Percentiles rank a stretch among this genome's conserved stretches.
These are phyloP conservation scores for Auricularia sp. DNA, from an alignment of 768 basidiomycete genomes.

Conservation along the genomic window DNA sequence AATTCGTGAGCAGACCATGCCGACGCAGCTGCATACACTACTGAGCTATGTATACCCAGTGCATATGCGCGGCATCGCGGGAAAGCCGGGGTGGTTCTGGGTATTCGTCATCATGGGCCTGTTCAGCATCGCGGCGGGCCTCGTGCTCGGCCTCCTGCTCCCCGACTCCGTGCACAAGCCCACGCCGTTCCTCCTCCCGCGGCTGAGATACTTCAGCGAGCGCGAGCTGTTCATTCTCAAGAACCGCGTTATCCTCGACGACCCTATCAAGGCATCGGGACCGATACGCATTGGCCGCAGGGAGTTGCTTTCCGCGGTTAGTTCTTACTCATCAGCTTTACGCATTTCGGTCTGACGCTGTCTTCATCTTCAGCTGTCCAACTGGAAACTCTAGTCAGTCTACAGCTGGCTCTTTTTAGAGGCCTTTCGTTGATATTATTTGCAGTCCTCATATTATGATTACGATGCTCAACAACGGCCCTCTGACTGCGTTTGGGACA, in stretches of 20 bases:
- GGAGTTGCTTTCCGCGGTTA: not conserved
- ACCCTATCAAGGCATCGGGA: not conserved
- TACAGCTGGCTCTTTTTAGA: not conserved
- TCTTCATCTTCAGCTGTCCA: not conserved
- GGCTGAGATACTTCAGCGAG: not conserved
- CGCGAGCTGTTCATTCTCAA: not conserved
- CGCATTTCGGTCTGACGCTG: too few relatives aligned
- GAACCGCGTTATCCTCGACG: not conserved
- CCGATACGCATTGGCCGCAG: not conserved
- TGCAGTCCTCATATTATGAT: not conserved
- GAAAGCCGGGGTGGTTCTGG: not conserved
- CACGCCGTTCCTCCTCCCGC: not conserved
- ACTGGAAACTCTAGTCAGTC: not conserved
- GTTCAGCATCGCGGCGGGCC: not conserved
- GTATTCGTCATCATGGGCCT: not conserved
- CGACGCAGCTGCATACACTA: not conserved
- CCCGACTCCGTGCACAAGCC: slow-evolving; percentile 2
- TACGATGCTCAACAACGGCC: not conserved
- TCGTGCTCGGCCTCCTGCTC: not conserved
- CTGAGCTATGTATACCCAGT: not conserved
- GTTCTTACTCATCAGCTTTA: not conserved
- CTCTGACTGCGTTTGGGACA: not conserved
- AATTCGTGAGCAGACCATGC: not conserved
- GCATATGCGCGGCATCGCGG: not conserved
- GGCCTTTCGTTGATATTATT: not conserved